A percentile compares a stretch with the other conserved stretches of the same genome.
Conservation (phyloP, 345 rosid genomes). For the Brassica rapa region DNA sequence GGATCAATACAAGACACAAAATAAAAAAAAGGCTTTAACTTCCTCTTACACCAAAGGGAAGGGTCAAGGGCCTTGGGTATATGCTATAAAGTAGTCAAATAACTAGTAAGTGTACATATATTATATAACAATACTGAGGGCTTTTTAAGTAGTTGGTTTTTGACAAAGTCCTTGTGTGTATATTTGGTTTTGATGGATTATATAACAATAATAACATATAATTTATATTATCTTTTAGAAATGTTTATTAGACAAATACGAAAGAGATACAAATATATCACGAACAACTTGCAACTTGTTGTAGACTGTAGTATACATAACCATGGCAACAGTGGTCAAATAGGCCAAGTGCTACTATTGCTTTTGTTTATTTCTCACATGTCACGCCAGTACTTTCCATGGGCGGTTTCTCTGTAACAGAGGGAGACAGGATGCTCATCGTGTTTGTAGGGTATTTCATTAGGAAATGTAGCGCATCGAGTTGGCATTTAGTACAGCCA, state of each 20-base stretch:
- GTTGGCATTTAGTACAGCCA: background rate
- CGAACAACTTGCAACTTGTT: too few species aligned
- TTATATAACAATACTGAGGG: conserved; percentile 10
- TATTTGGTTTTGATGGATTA: conserved; percentile 20
- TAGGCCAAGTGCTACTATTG: too few species aligned
- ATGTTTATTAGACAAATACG: background rate
- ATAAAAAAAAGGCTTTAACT: background rate
- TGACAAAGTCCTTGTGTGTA: background rate
- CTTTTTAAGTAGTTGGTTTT: conserved; percentile 20
- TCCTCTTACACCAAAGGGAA: conserved; percentile 4
- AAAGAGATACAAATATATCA: too few species aligned
- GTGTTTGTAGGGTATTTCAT: too few species aligned
- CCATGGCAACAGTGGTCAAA: too few species aligned
- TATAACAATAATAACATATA: conserved; percentile 3
- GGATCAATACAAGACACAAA: background rate
- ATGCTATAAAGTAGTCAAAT: conserved; percentile 3
- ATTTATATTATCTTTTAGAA: background rate
- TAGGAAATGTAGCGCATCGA: background rate
- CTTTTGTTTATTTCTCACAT: background rate
- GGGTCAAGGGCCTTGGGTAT: conserved; percentile 9
- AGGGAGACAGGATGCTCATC: background rate
- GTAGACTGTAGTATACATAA: too few species aligned
- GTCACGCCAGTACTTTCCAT: conserved; percentile 1
- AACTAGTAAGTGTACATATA: conserved; percentile 33
- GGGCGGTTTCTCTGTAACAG: background rate